These are phyloP conservation scores for Pseudogymnoascus sp. DNA, from an alignment of 2,329 filamentous ascomycete species.

Conservation along the genomic window DNA sequence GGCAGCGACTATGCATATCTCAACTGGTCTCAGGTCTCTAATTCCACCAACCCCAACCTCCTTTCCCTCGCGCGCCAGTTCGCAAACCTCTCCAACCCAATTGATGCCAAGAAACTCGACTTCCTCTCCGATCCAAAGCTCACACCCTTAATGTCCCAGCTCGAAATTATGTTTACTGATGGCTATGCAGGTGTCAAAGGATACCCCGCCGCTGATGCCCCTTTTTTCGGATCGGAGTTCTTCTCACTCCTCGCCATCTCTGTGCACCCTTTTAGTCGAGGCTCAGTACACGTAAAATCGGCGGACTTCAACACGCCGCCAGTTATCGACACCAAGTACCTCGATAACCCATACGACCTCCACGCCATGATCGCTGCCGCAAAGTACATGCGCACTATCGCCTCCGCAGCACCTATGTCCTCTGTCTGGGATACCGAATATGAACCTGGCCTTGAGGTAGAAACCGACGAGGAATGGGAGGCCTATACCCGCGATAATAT, in stretches of 20 bases:
- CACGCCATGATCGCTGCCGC: conserved; percentile 25
- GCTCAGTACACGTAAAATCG: conserved; percentile 46
- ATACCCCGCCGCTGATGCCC: conserved; percentile 16
- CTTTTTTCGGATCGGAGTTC: conserved; percentile 18
- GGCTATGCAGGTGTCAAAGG: conserved; percentile 34
- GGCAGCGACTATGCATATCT: conserved; percentile 34
- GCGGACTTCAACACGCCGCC: conserved; percentile 32
- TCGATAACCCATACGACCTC: conserved; percentile 43
- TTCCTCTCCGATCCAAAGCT: conserved; percentile 29
- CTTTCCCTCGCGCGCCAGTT: conserved; percentile 30
- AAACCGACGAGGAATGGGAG: conserved; percentile 11
- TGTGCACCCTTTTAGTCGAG: conserved; percentile 48
- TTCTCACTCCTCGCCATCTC: conserved; percentile 39
- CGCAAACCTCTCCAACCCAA: conserved; percentile 24
- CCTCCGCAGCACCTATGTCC: conserved; percentile 16
- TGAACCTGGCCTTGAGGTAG: conserved; percentile 18
- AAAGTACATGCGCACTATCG: conserved; percentile 19
- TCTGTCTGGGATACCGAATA: conserved; percentile 20
- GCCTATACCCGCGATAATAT: conserved; percentile 14
- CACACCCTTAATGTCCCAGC: conserved; percentile 16
- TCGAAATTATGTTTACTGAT: conserved; percentile 33
- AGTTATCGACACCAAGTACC: conserved; percentile 46
- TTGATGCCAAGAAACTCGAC: conserved; percentile 34
- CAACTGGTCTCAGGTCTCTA: conserved; percentile 33
- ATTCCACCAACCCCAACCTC: conserved; percentile 26